Evolutionary conservation across 768 basidiomycete genomes (phyloP).

Genomic region (Harrya chromipes): DNA sequence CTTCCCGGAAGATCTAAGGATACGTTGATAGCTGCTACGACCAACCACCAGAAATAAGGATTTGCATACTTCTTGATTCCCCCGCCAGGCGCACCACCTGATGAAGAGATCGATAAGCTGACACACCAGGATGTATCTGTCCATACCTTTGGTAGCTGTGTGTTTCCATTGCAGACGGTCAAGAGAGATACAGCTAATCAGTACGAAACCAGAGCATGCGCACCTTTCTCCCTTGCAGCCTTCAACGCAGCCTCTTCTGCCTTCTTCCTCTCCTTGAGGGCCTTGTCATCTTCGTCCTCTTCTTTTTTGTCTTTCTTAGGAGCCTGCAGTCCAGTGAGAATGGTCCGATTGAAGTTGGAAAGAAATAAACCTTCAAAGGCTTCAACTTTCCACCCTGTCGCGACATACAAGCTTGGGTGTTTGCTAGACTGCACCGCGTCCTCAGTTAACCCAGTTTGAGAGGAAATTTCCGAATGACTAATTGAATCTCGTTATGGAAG

Average conservation of each 20-base stretch:
- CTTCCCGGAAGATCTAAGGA: slow-evolving; percentile 65
- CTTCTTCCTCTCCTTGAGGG: slow-evolving; percentile 77
- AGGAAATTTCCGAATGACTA: background rate
- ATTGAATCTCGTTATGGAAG: slow-evolving; percentile 7
- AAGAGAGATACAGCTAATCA: background rate
- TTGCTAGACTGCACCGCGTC: too few species aligned
- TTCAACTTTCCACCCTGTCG: slow-evolving; percentile 86
- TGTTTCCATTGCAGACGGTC: slow-evolving; percentile 1
- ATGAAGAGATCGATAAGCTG: background rate
- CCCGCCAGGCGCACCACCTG: slow-evolving; percentile 65
- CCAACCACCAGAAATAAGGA: background rate
- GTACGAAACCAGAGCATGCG: slow-evolving; percentile 13
- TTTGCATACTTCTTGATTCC: slow-evolving; percentile 84
- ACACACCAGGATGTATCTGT: background rate
- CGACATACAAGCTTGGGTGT: slow-evolving; percentile 17
- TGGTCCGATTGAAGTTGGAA: background rate
- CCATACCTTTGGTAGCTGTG: slow-evolving; percentile 31
- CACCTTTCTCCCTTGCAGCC: slow-evolving; percentile 70
- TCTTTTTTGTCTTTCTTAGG: slow-evolving; percentile 81
- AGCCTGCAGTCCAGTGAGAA: slow-evolving; percentile 45
- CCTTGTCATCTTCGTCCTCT: slow-evolving; percentile 64
- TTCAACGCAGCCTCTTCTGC: slow-evolving; percentile 71
- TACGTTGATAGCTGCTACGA: slow-evolving; percentile 4
- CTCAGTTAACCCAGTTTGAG: background rate
- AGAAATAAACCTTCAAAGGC: slow-evolving; percentile 68